These are phyloP conservation scores for Calonectria multiphialidica DNA, from an alignment of 2,329 filamentous ascomycete species.

Conservation along the genomic window DNA sequence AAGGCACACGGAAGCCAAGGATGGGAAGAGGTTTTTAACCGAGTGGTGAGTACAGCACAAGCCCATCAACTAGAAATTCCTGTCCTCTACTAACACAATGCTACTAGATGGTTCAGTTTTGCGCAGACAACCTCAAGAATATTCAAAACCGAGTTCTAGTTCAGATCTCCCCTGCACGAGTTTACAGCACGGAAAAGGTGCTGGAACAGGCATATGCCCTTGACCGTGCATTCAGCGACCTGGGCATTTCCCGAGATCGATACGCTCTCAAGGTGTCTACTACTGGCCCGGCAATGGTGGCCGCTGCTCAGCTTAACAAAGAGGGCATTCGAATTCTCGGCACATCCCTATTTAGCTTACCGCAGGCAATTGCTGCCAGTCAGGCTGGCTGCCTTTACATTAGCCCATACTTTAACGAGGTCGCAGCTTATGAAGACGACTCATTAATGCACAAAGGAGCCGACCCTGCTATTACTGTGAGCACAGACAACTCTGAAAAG, in stretches of 20 bases:
- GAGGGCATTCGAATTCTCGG: conserved; percentile 40
- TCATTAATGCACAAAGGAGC: conserved; percentile 16
- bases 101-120: conserved; percentile 27
- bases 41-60: conserved; percentile 20
- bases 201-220: conserved; percentile 34
- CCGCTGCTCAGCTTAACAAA: conserved; percentile 26
- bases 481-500: background rate
- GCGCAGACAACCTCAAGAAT: conserved; percentile 34
- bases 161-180: conserved; percentile 33
- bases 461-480: conserved; percentile 32
- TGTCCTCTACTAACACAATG: background rate
- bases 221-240: conserved; percentile 30
- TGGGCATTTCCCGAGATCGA: conserved; percentile 31
- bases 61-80: background rate
- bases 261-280: conserved; percentile 40
- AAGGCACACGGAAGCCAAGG: conserved; percentile 31
- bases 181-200: conserved; percentile 30
- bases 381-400: conserved; percentile 39
- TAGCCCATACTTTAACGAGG: conserved; percentile 40
- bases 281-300: conserved; percentile 33
- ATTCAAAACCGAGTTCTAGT: conserved; percentile 38
- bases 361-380: conserved; percentile 40
- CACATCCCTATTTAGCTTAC: conserved; percentile 36
- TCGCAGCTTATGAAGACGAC: conserved; percentile 33
- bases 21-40: conserved; percentile 35